Conservation (phyloP, 805 yeast genomes). For the Starmerella stellata region DNA sequence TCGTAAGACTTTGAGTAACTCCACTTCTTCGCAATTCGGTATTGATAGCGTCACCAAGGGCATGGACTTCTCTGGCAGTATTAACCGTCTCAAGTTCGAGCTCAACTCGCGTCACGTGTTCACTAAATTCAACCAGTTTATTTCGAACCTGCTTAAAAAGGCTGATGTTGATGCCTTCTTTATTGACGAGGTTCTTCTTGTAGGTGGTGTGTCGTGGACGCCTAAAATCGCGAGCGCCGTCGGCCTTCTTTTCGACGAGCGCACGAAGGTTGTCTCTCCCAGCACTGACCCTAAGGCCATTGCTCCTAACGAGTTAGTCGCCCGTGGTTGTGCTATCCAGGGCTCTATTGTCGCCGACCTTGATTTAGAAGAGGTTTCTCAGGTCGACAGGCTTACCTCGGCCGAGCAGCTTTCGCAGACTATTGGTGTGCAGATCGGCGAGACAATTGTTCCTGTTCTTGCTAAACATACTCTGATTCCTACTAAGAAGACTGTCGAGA, state of each 20-base stretch:
- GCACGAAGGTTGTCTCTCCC: slow-evolving; percentile 56
- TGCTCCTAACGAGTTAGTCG: slow-evolving; percentile 74
- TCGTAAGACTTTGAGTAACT: slow-evolving; percentile 82
- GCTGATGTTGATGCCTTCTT: slow-evolving; percentile 74
- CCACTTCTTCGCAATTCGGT: slow-evolving; percentile 73
- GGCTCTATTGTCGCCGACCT: slow-evolving; percentile 64
- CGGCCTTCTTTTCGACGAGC: slow-evolving; percentile 60
- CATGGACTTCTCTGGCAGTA: slow-evolving; percentile 74
- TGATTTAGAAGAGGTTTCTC: slow-evolving; percentile 72
- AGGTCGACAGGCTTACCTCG: slow-evolving; percentile 33
- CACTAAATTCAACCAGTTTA: slow-evolving; percentile 56
- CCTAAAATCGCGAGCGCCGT: slow-evolving; percentile 76
- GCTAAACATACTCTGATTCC: slow-evolving; percentile 81
- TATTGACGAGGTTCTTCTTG: slow-evolving; percentile 76
- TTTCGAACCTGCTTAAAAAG: slow-evolving; percentile 54
- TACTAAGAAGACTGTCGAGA: slow-evolving; percentile 52
- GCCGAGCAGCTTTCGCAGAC: slow-evolving; percentile 75
- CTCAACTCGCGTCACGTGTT: slow-evolving; percentile 65
- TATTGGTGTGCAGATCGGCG: slow-evolving; percentile 65
- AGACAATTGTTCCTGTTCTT: slow-evolving; percentile 51
- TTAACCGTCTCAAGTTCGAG: slow-evolving; percentile 89
- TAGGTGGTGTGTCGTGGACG: slow-evolving; percentile 83
- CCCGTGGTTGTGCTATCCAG: slow-evolving; percentile 94
- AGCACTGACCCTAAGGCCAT: slow-evolving; percentile 52
- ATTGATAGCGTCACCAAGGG: slow-evolving; percentile 92